phyloP scores from a whole-genome alignment of 345 rosid species.

The Murraya koenigii region DNA sequence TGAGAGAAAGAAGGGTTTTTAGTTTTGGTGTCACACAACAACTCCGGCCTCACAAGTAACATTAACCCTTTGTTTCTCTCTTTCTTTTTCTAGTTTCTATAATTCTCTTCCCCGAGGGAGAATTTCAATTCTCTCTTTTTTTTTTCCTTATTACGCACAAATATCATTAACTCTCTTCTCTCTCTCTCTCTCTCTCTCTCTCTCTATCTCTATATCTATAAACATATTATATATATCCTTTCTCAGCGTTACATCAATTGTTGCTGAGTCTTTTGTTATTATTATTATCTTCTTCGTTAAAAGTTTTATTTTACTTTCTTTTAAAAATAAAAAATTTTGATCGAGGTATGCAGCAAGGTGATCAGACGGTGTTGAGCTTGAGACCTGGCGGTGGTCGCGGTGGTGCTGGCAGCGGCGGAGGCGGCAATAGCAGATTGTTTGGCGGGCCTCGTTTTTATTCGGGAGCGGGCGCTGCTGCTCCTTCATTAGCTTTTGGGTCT shows the following conservation, averaged over 20 bases:
- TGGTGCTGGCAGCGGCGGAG: slow-evolving; percentile 64
- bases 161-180: background rate
- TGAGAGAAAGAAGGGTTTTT: slow-evolving; percentile 44
- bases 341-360: slow-evolving; percentile 94
- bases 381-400: slow-evolving; percentile 99
- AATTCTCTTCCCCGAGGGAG: slow-evolving; percentile 51
- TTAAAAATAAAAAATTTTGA: slow-evolving; percentile 11
- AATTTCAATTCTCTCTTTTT: background rate
- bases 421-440: slow-evolving; percentile 46
- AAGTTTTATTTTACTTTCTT: background rate
- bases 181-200: background rate
- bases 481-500: slow-evolving; percentile 58
- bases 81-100: slow-evolving; percentile 1
- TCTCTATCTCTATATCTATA: background rate
- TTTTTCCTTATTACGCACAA: background rate
- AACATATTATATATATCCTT: background rate
- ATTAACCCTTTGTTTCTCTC: slow-evolving; percentile 20
- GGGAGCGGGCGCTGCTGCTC: slow-evolving; percentile 23
- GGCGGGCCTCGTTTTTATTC: slow-evolving; percentile 57
- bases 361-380: slow-evolving; percentile 92
- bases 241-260: slow-evolving; percentile 30
- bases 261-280: slow-evolving; percentile 28
- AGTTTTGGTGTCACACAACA: background rate
- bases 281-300: background rate
- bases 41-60: slow-evolving; percentile 18